Base-by-base conservation (phyloP, 306 rosid genomes). In the Arachis hypogaea region DNA sequence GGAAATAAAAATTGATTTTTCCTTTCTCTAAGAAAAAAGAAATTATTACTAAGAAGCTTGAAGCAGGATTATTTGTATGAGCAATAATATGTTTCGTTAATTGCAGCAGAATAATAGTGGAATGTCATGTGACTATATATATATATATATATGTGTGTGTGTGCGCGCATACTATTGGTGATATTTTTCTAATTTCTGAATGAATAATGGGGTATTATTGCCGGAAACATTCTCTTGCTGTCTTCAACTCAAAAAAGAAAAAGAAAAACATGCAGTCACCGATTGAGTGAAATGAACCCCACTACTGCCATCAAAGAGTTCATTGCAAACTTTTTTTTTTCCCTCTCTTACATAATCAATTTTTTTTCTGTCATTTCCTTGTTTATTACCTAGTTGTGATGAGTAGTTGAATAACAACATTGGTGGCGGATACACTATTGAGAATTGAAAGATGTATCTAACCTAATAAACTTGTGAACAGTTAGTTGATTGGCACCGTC, bases 201-300 rank as follows among this genome's bases (percentile, higher is more conserved):
- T 44, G 41, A 22, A 43, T 33, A 33, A 33, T 33, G 38, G 38
- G 38, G 61, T 14, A 59, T 51, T n/a, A 58, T 58, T 56, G 61
- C 7, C 28, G 47, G 56, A 64, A 64, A 71, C 68, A 63, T 70
- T 69, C 70, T 71, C 58, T 56, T 7, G 30, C 18, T 43, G 80
- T 10, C 9, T 3, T 59, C 62, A 22, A 22, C 28, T 22, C 28
- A 22, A 22, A 22, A 22, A 22, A 22, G 28, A 22, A 22, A 22
- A 22, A 22, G 28, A 22, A 22, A 22, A 22, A 22, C 28, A 22
- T 22, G 28, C 14, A 14, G 14, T 14, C 14, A 14, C 14, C 14
- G 28, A 22, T 22, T 22, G 28, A 22, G 28, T 22, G 28, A 22
- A 22, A 22, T 22, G 28, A 22, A 22, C 28, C 28, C 28, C 28